Percentiles rank a stretch among this genome's conserved stretches.
These are phyloP conservation scores for Mycena metata DNA, from an alignment of 768 basidiomycete species.

Conservation along the genomic window DNA sequence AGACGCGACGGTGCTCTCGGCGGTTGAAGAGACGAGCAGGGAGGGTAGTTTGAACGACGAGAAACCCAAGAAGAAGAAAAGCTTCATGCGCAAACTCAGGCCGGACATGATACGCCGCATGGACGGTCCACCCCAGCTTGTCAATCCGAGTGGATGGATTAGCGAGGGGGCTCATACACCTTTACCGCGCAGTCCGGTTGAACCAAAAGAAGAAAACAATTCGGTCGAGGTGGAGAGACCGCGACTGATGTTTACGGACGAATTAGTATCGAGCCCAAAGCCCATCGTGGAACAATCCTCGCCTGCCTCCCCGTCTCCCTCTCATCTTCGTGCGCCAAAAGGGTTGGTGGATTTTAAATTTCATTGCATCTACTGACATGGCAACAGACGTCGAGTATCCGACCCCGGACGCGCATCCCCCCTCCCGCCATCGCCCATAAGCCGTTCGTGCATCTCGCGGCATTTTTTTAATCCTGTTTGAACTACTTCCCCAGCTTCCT, in stretches of 20 bases:
- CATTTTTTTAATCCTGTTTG: background rate
- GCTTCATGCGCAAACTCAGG: constrained; percentile 57
- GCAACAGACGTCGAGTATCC: constrained; percentile 50
- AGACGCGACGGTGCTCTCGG: constrained; percentile 41
- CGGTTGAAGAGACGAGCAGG: constrained; percentile 41
- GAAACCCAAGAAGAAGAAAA: constrained; percentile 39
- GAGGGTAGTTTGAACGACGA: constrained; percentile 32
- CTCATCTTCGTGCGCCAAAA: constrained; percentile 23
- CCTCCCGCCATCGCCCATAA: constrained; percentile 48
- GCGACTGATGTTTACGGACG: constrained; percentile 42
- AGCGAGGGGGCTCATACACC: constrained; percentile 57
- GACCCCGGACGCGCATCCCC: constrained; percentile 54
- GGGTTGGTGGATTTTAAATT: constrained; percentile 17
- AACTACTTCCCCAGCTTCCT: constrained; percentile 42
- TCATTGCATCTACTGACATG: background rate
- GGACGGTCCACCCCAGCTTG: constrained; percentile 74
- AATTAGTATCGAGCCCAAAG: constrained; percentile 31
- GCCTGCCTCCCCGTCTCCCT: constrained; percentile 27
- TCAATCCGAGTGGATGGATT: constrained; percentile 83
- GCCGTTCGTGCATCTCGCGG: constrained; percentile 43
- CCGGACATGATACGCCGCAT: constrained; percentile 85
- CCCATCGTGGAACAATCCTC: constrained; percentile 23
- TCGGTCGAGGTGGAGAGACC: constrained; percentile 7
- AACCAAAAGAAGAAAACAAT: background rate
- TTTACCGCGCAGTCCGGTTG: constrained; percentile 17